These are phyloP conservation scores for Cyberlindnera saturnus DNA, from an alignment of 805 yeast species.

Conservation along the genomic window DNA sequence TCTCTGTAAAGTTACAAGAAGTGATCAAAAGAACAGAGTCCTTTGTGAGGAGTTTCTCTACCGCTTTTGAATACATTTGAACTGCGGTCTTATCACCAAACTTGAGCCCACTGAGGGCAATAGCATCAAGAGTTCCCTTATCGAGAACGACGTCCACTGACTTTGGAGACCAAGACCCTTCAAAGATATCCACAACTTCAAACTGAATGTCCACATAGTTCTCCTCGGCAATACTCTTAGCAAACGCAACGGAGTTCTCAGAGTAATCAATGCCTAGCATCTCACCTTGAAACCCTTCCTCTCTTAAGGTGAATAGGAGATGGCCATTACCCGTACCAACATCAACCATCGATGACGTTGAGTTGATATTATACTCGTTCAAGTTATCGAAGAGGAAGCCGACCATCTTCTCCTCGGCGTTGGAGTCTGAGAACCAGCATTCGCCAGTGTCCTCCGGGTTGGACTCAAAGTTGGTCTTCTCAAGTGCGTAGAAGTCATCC, in stretches of 20 bases:
- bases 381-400: conserved; percentile 55
- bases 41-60: conserved; percentile 46
- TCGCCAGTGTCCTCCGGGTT: conserved; percentile 89
- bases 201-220: conserved; percentile 43
- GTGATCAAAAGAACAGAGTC: conserved; percentile 71
- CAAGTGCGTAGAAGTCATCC: conserved; percentile 80
- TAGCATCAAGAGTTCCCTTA: conserved; percentile 96
- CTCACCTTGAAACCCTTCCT: conserved; percentile 55
- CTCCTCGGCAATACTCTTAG: conserved; percentile 47
- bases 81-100: conserved; percentile 42
- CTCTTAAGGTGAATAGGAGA: conserved; percentile 59
- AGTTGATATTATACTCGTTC: conserved; percentile 27
- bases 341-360: conserved; percentile 50
- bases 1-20: conserved; percentile 88
- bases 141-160: conserved; percentile 69
- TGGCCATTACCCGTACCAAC: conserved; percentile 98
- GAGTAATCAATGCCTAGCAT: conserved; percentile 85
- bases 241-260: conserved; percentile 71
- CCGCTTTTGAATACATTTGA: conserved; percentile 57
- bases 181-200: conserved; percentile 63
- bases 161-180: conserved; percentile 27
- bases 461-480: conserved; percentile 60
- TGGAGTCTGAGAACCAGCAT: conserved; percentile 94
- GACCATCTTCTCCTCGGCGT: conserved; percentile 83
- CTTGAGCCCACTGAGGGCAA: conserved; percentile 67